Percentiles rank a stretch among this genome's conserved stretches.
Evolutionary conservation across 768 basidiomycete species (phyloP).

Genomic region (Leucocoprinus birnbaumii): DNA sequence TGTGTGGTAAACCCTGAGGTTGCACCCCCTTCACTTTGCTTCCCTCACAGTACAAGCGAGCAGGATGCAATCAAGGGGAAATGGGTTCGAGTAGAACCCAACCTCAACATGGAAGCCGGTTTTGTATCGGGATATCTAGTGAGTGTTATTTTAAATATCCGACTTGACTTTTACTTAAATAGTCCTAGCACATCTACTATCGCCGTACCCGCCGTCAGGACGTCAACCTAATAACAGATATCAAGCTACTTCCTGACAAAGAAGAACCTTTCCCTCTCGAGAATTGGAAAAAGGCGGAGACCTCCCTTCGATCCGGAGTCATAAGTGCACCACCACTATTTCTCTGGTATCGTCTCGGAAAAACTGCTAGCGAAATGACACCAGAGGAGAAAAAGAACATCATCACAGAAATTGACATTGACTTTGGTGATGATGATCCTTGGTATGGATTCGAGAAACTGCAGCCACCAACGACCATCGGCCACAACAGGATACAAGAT

Average conservation of each 20-base stretch:
- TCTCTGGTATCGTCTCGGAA: slow-evolving; percentile 78
- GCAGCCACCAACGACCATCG: slow-evolving; percentile 52
- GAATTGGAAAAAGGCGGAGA: slow-evolving; percentile 62
- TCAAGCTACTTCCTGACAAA: slow-evolving; percentile 59
- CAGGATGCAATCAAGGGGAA: slow-evolving; percentile 75
- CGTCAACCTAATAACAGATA: slow-evolving; percentile 72
- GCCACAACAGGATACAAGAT: slow-evolving; percentile 39
- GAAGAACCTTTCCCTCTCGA: slow-evolving; percentile 46
- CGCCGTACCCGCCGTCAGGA: slow-evolving; percentile 83
- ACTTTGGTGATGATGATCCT: slow-evolving; percentile 80
- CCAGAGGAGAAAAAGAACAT: slow-evolving; percentile 54
- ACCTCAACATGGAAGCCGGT: slow-evolving; percentile 68
- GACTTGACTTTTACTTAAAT: background rate
- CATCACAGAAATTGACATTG: slow-evolving; percentile 89
- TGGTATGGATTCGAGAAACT: slow-evolving; percentile 87
- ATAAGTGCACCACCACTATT: slow-evolving; percentile 52
- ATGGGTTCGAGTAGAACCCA: slow-evolving; percentile 86
- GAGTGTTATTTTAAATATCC: slow-evolving; percentile 19
- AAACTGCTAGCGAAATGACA: slow-evolving; percentile 61
- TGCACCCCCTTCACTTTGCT: slow-evolving; percentile 58
- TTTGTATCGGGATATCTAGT: slow-evolving; percentile 58
- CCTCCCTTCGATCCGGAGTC: slow-evolving; percentile 66
- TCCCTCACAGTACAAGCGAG: slow-evolving; percentile 65
- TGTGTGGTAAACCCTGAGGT: slow-evolving; percentile 66
- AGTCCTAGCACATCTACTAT: slow-evolving; percentile 64